Evolutionary conservation across 176 grass and related monocot species (phyloP).

Genomic region (Alopecurus myosuroides): DNA sequence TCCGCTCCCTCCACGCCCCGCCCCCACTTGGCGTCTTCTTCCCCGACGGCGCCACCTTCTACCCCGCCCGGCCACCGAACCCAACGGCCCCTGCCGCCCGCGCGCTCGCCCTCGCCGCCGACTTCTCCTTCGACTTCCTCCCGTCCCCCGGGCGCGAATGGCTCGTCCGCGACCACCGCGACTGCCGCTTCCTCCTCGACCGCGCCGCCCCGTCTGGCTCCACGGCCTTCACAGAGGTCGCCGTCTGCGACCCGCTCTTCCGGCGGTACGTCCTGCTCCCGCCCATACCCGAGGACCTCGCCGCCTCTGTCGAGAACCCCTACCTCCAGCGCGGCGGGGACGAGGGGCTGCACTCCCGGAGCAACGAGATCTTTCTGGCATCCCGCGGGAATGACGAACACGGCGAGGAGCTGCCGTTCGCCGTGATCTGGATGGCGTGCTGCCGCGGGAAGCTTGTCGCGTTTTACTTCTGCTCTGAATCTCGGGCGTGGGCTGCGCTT

Average conservation of each 20-base stretch:
- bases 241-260: constrained; percentile 34
- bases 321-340: constrained; percentile 35
- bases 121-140: constrained; percentile 38
- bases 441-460: constrained; percentile 41
- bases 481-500: constrained; percentile 2
- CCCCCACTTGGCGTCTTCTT: constrained; percentile 11
- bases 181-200: constrained; percentile 34
- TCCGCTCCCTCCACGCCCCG: neutral
- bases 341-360: constrained; percentile 21
- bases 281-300: constrained; percentile 33
- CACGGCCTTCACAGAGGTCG: constrained; percentile 26
- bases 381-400: neutral
- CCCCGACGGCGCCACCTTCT: neutral
- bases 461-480: constrained; percentile 20
- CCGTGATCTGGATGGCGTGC: constrained; percentile 45
- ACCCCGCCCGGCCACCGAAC: neutral
- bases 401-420: neutral
- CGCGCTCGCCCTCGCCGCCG: neutral
- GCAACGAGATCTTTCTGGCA: constrained; percentile 41
- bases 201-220: neutral
- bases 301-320: constrained; percentile 25
- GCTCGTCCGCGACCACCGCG: constrained; percentile 36
- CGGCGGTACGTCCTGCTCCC: constrained; percentile 29
- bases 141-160: neutral
- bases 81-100: neutral